Evolutionary conservation across 495 filamentous ascomycete genomes (phyloP), one percentile per base, ranked within the genome.

Genomic region (Clohesyomyces aquaticus): DNA sequence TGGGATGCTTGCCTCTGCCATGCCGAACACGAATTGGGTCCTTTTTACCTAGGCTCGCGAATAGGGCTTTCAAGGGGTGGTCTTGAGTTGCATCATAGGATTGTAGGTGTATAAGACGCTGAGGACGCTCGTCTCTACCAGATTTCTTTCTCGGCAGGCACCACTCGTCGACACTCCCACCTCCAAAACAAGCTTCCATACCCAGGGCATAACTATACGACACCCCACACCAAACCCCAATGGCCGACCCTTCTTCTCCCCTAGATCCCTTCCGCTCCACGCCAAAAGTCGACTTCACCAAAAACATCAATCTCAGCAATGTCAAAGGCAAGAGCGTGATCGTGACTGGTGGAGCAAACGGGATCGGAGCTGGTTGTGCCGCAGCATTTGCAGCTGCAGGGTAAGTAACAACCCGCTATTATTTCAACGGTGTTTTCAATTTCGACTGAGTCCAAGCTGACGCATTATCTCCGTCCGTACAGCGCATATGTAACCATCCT

Each of bases 401-500:
- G 66, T 68, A 52, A 48, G 32, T 50, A 26, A 22, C n/a, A n/a
- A n/a, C n/a, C n/a, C n/a, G n/a, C n/a, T n/a, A n/a, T n/a, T n/a
- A n/a, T n/a, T n/a, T n/a, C n/a, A n/a, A n/a, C n/a, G n/a, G n/a
- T n/a, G n/a, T n/a, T n/a, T n/a, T n/a, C n/a, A n/a, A n/a, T n/a
- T n/a, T n/a, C n/a, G n/a, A n/a, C n/a, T n/a, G 19, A 41, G 35
- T 41, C 35, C 9, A 9, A n/a, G n/a, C n/a, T 9, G 35, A 9
- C 35, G 9, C 10, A 1, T 25, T 25, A 28, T 35, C 22, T 83
- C 74, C 83, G 81, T 75, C 83, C 81, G 73, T 81, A 77, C 16
- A 71, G 72, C 8, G 72, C 70, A 14, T 60, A 41, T 18, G 68
- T 74, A 27, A 74, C 70, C 0, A 61, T 72, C 23, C 71, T 66